Evolutionary conservation across 2,329 filamentous ascomycete species (phyloP), one percentile per base, ranked within the genome.

Genomic region (Aspergillus cejpii): DNA sequence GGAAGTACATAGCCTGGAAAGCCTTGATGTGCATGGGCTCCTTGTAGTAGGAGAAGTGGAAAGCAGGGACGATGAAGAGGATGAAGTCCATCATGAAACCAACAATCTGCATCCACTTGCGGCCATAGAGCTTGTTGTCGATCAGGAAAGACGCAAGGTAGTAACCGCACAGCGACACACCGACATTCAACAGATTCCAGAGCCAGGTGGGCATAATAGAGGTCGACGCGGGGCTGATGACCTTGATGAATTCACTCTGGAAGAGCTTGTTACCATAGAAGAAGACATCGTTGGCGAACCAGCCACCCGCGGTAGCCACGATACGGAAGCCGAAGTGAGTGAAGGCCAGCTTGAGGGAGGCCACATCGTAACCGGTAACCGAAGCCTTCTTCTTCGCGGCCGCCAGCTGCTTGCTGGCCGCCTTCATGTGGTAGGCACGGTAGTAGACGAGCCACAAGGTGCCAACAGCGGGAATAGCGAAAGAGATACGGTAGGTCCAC

Each of bases 241-340:
- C 85, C 24, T 73, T 74, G 70, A 96, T 95, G 72, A 96, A 96
- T 64, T 91, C 80, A 51, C 79, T 80, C 72, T 95, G 90, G 79
- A 96, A 96, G 43, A 96, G 83, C 78, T 95, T 96, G 83, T 95
- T 96, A 58, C 91, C 91, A 74, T 97, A 97, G 76, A 97, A 97
- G 78, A 97, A 96, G 55, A 97, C 85, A 62, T 97, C 91, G 68
- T 97, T 97, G 73, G 84, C 87, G 70, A 91, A 97, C 91, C 91
- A 97, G 27, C 83, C 80, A 45, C 86, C 86, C 8, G 90, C 83
- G 15, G 91, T 96, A 39, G 91, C 91, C 15, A 95, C 62, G 19
- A 97, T 72, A 56, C 91, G 88, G 41, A 85, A 84, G 38, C 89
- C 88, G 56, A 96, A 97, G 73, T 94, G 81, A 45, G 71, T 78